These are phyloP conservation scores for Endotrypanum monterogeii DNA, from an alignment of 208 protist genomes.

Conservation along the genomic window DNA sequence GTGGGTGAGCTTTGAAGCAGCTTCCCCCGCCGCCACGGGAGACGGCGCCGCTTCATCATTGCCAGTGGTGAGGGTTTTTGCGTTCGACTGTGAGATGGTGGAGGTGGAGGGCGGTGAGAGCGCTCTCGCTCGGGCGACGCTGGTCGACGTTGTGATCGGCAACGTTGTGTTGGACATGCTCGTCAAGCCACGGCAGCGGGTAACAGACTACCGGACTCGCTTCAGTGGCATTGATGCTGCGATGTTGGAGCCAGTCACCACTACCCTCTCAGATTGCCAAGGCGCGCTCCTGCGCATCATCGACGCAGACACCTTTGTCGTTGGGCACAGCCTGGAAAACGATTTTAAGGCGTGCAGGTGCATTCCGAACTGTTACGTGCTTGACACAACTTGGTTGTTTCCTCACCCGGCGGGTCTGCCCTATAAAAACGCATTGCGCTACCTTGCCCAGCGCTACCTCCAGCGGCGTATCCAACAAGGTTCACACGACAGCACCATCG, in stretches of 20 bases:
- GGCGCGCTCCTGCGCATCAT: constrained; percentile 54
- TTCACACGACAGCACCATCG: constrained; percentile 83
- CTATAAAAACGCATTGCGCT: constrained; percentile 83
- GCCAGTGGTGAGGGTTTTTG: constrained; percentile 42
- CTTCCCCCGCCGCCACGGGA: background rate
- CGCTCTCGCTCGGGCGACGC: constrained; percentile 81
- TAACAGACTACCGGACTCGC: constrained; percentile 91
- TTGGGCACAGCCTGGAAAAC: constrained; percentile 94
- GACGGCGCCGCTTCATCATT: background rate
- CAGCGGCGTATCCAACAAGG: constrained; percentile 84
- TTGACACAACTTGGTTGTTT: constrained; percentile 91
- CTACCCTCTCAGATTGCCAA: constrained; percentile 79
- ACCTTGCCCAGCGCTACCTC: constrained; percentile 82
- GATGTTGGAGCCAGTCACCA: constrained; percentile 70
- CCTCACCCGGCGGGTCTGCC: constrained; percentile 87
- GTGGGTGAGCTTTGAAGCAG: constrained; percentile 11
- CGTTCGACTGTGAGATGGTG: constrained; percentile 95
- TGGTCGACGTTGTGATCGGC: constrained; percentile 70
- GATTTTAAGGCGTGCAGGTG: constrained; percentile 91
- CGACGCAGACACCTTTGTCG: constrained; percentile 79
- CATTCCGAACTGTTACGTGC: constrained; percentile 78
- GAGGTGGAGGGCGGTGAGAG: constrained; percentile 44
- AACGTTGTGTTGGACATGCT: constrained; percentile 84
- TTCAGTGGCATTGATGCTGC: constrained; percentile 90
- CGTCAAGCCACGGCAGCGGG: constrained; percentile 69